Base-by-base conservation (phyloP, 768 basidiomycete genomes). In the Mycena crocata region DNA sequence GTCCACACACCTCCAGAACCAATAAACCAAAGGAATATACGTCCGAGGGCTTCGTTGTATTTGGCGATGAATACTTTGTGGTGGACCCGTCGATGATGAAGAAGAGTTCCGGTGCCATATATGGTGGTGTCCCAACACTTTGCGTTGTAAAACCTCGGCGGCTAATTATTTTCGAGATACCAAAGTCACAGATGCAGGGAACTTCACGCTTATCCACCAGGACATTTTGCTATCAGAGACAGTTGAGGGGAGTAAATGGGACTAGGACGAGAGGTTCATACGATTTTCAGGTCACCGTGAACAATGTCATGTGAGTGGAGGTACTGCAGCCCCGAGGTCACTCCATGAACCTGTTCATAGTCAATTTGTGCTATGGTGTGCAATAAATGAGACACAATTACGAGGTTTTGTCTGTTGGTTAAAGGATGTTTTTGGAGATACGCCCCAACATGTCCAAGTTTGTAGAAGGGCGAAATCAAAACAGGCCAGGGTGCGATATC, bases 161-260 rank as follows among this genome's bases (percentile, higher is more conserved):
- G 45, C 61, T 57, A 2, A 69, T 7, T 17, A 69, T 44, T 34
- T 40, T 50, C 7, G 74, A 71, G 21, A 76, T 54, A 1, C 75
- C 75, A 39, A 75, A 76, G 52, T 76, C 75, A 8, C 68, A 60
- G 2, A 76, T 63, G 31, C 66, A 69, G 9, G 73, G 66, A 35
- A 50, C 49, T 3, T 68, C 68, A 5, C 50, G 50, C 14, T 68
- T 61, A 45, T 72, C 64, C n/a, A 76, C 65, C 14, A 75, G 45
- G n/a, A 76, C 68, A 32, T 76, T 76, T 24, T 57, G 54, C 74
- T 75, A 46, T 28, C 9, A 34, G 9, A 42, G 30, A 10, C 13
- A 51, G 17, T 13, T n/a, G 19, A 14, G 9, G 21, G 5, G 13
- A n/a, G 21, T 21, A 28, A 51, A 19, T 24, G 17, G 17, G 23